Conservation (phyloP, 768 basidiomycete species). For the Mycena epipterygia region DNA sequence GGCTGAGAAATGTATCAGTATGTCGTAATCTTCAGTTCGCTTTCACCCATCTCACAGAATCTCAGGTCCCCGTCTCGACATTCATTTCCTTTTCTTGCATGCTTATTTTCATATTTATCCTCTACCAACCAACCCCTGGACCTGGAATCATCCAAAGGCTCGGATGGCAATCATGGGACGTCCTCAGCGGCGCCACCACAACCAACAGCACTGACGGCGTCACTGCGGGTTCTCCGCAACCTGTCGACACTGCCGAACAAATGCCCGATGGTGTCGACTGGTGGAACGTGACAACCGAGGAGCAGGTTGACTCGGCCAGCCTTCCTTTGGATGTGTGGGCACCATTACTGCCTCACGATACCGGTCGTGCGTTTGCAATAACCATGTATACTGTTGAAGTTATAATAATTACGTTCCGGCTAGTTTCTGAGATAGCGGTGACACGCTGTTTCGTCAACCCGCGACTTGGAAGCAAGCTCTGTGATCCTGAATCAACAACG, state of each 20-base stretch:
- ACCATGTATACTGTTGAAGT: neutral
- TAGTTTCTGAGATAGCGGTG: slow-evolving; percentile 88
- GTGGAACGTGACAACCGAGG: slow-evolving; percentile 72
- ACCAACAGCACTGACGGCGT: slow-evolving; percentile 33
- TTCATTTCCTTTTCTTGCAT: slow-evolving; percentile 78
- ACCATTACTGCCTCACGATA: slow-evolving; percentile 80
- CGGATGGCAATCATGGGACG: slow-evolving; percentile 93
- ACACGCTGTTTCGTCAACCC: slow-evolving; percentile 78
- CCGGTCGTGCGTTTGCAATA: slow-evolving; percentile 68
- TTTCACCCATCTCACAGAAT: neutral
- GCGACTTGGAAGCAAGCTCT: slow-evolving; percentile 67
- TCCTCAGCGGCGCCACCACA: slow-evolving; percentile 31
- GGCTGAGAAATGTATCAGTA: slow-evolving; percentile 46
- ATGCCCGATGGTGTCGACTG: slow-evolving; percentile 65
- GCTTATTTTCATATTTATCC: slow-evolving; percentile 82
- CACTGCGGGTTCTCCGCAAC: slow-evolving; percentile 21
- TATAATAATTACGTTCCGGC: neutral
- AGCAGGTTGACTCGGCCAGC: slow-evolving; percentile 70
- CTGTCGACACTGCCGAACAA: slow-evolving; percentile 24
- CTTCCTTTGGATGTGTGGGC: slow-evolving; percentile 87
- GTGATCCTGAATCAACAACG: slow-evolving; percentile 75
- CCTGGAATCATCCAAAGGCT: slow-evolving; percentile 78
- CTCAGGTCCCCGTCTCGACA: slow-evolving; percentile 64
- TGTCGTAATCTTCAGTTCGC: neutral
- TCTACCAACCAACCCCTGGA: slow-evolving; percentile 84